Evolutionary conservation across 75 land plant species (phyloP).

Genomic region (Pinus taeda): DNA sequence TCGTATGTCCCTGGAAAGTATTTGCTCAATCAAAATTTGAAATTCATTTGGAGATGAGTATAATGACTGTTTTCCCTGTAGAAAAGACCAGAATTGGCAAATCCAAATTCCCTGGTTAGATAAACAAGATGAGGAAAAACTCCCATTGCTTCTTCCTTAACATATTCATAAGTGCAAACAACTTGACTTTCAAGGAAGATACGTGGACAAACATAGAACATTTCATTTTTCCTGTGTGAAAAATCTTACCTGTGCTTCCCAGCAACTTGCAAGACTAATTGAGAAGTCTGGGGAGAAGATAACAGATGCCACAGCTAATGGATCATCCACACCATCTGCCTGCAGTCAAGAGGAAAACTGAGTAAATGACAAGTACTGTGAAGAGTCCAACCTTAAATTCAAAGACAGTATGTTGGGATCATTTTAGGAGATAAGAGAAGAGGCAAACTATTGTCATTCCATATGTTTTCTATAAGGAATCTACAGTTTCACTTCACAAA

Average conservation of each 20-base stretch:
- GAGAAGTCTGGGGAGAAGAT: conserved; percentile 58
- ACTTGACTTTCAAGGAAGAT: not conserved
- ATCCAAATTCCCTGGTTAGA: not conserved
- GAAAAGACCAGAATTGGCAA: not conserved
- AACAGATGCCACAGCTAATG: conserved; percentile 62
- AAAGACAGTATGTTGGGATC: not conserved
- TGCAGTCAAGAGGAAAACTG: not conserved
- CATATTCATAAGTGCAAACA: not conserved
- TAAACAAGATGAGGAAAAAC: conserved; percentile 1
- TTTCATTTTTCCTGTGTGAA: not conserved
- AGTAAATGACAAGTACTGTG: no score
- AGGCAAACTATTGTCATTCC: not conserved
- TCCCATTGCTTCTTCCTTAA: not conserved
- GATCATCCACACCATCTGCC: conserved; percentile 47
- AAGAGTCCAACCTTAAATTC: no score
- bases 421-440: not conserved
- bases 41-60: conserved; percentile 79
- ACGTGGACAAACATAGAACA: not conserved
- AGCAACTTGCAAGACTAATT: conserved; percentile 49
- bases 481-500: no score
- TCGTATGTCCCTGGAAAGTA: conserved; percentile 90
- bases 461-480: not conserved
- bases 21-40: conserved; percentile 60
- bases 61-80: conserved; percentile 77
- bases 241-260: conserved; percentile 55